These are phyloP conservation scores for Escovopsis sp. DNA, from an alignment of 2,329 filamentous ascomycete species.

Conservation along the genomic window DNA sequence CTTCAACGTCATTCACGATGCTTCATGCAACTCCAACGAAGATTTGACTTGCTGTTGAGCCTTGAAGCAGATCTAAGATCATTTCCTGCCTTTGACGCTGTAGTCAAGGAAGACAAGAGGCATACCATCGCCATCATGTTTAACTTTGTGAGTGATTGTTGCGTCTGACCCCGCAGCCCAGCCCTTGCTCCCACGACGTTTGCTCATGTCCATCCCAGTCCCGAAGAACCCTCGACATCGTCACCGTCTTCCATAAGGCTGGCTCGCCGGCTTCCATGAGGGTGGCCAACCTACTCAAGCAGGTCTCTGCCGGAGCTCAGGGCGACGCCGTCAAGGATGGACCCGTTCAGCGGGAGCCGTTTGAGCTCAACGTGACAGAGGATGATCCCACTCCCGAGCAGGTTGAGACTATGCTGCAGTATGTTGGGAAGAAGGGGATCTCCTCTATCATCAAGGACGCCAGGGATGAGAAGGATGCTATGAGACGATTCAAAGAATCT, in stretches of 20 bases:
- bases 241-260: slow-evolving; percentile 92
- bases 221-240: slow-evolving; percentile 73
- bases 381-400: slow-evolving; percentile 67
- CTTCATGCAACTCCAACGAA: neutral
- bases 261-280: slow-evolving; percentile 55
- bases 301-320: slow-evolving; percentile 54
- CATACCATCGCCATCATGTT: slow-evolving; percentile 9
- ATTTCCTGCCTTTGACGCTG: too few relatives aligned
- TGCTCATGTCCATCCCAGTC: slow-evolving; percentile 16
- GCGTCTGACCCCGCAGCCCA: slow-evolving; percentile 1
- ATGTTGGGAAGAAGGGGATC: slow-evolving; percentile 51
- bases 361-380: slow-evolving; percentile 77
- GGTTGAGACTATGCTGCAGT: slow-evolving; percentile 69
- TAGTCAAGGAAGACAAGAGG: too few relatives aligned
- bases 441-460: slow-evolving; percentile 56
- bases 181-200: slow-evolving; percentile 6
- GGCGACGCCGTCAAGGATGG: slow-evolving; percentile 55
- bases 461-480: slow-evolving; percentile 55
- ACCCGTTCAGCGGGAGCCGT: slow-evolving; percentile 43
- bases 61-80: too few relatives aligned
- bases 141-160: slow-evolving; percentile 8
- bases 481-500: slow-evolving; percentile 62
- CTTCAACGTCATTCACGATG: slow-evolving; percentile 6
- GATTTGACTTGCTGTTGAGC: neutral
- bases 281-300: slow-evolving; percentile 63